Evolutionary conservation across 2,329 filamentous ascomycete genomes (phyloP).

Genomic region (Aspergillus sergii): DNA sequence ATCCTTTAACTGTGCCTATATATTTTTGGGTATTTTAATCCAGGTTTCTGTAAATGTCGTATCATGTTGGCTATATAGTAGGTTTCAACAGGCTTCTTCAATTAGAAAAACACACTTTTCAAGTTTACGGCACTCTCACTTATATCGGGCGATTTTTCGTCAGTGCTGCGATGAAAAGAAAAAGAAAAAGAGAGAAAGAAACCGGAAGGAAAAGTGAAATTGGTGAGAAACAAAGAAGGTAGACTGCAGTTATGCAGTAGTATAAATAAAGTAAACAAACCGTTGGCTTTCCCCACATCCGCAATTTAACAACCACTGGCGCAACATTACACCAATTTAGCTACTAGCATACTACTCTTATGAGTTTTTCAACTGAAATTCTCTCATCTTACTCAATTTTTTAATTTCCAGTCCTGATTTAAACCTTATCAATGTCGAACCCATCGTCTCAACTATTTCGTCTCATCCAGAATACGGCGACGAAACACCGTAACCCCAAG

Average conservation of each 20-base stretch:
- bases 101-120: neutral
- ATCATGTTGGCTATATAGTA: neutral
- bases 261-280: no score
- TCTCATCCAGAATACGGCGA: constrained; percentile 12
- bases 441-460: constrained; percentile 16
- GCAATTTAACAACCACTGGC: no score
- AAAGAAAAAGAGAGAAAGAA: no score
- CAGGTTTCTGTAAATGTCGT: neutral
- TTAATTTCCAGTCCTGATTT: neutral
- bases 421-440: constrained; percentile 1
- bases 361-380: neutral
- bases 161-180: no score
- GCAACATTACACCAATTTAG: neutral
- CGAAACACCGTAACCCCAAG: constrained; percentile 11
- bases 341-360: neutral
- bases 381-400: neutral
- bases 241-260: no score
- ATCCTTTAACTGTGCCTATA: neutral
- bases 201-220: no score
- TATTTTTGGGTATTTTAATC: neutral
- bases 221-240: no score
- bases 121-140: no score
- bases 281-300: no score
- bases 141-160: no score
- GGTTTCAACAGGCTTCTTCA: neutral